Base-by-base conservation (phyloP, 495 filamentous ascomycete genomes). In the Neohortaea acidophila region DNA sequence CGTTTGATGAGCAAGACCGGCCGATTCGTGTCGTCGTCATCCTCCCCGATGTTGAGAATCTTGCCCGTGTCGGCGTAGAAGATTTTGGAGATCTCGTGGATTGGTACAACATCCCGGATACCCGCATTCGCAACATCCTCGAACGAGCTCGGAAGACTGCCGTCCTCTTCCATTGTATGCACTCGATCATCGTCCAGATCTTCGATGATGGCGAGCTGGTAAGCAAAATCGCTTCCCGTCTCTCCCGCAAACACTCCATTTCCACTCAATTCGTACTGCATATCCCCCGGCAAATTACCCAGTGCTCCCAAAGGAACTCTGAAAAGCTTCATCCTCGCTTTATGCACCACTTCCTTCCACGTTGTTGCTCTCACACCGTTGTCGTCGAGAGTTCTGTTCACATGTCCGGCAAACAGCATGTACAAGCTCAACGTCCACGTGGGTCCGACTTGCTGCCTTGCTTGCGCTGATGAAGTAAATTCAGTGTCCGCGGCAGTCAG, bases 321-420 rank as follows among this genome's bases (percentile, higher is more conserved):
- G 39, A 76, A 62, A 8, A 99, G 68, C 43, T 85, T 84, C 8
- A 94, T 71, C 29, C 75, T 70, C 15, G 84, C 84, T 59, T 96
- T 99, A 59, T 94, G 84, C 38, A 96, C 84, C 28, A 93, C 85
- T 54, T 99, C 91, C 51, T 96, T 91, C 91, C 89, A 96, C 0
- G 86, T 85, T 1, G 81, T 76, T 48, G 86, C 78, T 29, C 81
- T 67, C 25, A 76, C 53, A 13, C 63, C 69, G 51, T 75, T 66
- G 43, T 77, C 70, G 38, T 79, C 66, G 33, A 77, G 67, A 5
- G 67, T 68, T 18, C 75, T 64, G 25, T 43, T 37, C 12, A 77
- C 58, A 59, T 99, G 85, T 14, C 84, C 75, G 10, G 73, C 67
- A 53, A 96, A 99, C 4, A 94, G 73, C 91, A 99, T 96, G 60